phyloP scores from a whole-genome alignment of 768 basidiomycete species.

The Phallus indusiatus region DNA sequence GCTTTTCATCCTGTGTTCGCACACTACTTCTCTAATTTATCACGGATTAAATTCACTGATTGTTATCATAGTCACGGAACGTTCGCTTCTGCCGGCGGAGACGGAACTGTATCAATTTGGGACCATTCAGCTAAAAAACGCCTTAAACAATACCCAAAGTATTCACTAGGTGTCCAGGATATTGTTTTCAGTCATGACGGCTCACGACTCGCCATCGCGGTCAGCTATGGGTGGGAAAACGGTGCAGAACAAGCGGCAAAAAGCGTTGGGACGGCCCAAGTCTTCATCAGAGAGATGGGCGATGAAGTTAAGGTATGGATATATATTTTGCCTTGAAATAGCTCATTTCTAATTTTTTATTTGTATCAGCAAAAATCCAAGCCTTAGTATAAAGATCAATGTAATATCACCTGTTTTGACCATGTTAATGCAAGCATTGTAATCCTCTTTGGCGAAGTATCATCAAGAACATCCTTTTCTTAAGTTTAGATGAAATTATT shows the following conservation, averaged over 20 bases:
- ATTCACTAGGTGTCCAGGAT: conserved; percentile 61
- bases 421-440: no score
- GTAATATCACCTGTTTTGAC: not conserved
- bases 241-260: conserved; percentile 59
- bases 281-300: conserved; percentile 55
- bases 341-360: not conserved
- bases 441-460: no score
- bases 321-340: no score
- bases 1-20: conserved; percentile 85
- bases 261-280: conserved; percentile 48
- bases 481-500: not conserved
- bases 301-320: conserved; percentile 64
- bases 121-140: conserved; percentile 96
- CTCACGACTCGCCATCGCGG: conserved; percentile 69
- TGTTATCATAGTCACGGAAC: conserved; percentile 63
- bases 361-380: conserved; percentile 3
- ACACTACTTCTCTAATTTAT: not conserved
- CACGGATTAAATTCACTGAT: not conserved
- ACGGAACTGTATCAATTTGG: conserved; percentile 92
- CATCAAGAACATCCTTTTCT: no score
- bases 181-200: conserved; percentile 82
- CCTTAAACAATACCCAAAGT: conserved; percentile 81
- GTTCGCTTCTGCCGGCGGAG: conserved; percentile 92
- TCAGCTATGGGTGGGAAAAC: conserved; percentile 87
- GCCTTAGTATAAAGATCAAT: not conserved